These are phyloP conservation scores for Pseudonitzschia pungens DNA, from an alignment of 108 stramenopile species.

Conservation along the genomic window DNA sequence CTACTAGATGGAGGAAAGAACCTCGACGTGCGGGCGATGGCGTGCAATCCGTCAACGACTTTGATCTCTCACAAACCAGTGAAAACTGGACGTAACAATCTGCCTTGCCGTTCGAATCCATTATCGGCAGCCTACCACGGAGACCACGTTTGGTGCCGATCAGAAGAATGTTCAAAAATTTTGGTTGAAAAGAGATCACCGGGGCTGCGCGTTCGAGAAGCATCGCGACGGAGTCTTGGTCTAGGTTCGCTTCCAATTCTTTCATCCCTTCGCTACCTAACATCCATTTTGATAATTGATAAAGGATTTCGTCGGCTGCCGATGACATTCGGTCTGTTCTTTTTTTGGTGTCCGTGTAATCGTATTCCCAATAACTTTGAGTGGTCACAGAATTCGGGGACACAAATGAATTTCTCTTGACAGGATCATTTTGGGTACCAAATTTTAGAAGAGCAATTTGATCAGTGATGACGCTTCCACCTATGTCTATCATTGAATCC, in stretches of 20 bases:
- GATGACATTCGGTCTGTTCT: neutral
- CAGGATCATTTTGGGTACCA: neutral
- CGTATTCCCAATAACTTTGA: slow-evolving; percentile 18
- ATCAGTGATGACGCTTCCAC: slow-evolving; percentile 10
- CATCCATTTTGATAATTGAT: slow-evolving; percentile 12
- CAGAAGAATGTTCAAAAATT: slow-evolving; percentile 14
- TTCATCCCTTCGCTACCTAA: slow-evolving; percentile 10
- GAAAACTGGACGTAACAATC: slow-evolving; percentile 19
- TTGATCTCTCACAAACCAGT: neutral
- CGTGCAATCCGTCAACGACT: neutral
- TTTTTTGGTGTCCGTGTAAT: slow-evolving; percentile 9
- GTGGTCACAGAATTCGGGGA: neutral
- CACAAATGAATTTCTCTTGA: neutral
- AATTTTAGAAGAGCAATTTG: neutral
- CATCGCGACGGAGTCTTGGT: neutral
- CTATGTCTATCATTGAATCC: slow-evolving; percentile 11
- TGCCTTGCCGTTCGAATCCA: slow-evolving; percentile 16
- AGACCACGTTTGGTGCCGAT: slow-evolving; percentile 10
- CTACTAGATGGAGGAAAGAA: neutral
- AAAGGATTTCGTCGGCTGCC: slow-evolving; percentile 1
- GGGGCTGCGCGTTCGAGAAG: slow-evolving; percentile 23
- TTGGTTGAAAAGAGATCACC: slow-evolving; percentile 22
- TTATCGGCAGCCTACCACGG: slow-evolving; percentile 7
- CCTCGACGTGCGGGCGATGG: neutral
- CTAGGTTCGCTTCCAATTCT: slow-evolving; percentile 10